Evolutionary conservation across 1,284 basidiomycete genomes (phyloP).

Genomic region (Leccinum solheimii): DNA sequence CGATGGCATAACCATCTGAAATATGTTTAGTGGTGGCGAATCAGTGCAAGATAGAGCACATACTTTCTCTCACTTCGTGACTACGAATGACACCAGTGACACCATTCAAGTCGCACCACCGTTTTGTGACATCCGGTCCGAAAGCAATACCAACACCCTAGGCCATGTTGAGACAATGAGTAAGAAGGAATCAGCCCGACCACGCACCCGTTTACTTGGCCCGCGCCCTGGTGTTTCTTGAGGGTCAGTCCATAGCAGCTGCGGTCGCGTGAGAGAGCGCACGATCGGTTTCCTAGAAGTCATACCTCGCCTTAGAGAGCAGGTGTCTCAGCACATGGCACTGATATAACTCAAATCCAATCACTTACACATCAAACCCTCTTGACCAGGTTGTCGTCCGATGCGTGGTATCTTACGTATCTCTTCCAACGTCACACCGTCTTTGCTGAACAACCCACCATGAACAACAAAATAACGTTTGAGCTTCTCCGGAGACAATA

Average conservation of each 20-base stretch:
- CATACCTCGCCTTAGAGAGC: slow-evolving; percentile 54
- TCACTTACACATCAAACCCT: slow-evolving; percentile 89
- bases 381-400: slow-evolving; percentile 90
- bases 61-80: slow-evolving; percentile 95
- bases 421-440: slow-evolving; percentile 91
- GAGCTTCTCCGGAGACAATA: slow-evolving; percentile 79
- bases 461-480: slow-evolving; percentile 97
- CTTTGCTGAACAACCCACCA: slow-evolving; percentile 94
- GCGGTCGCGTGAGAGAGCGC: slow-evolving; percentile 13
- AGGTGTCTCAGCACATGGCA: slow-evolving; percentile 8
- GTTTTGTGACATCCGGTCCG: slow-evolving; percentile 88
- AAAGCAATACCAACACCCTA: slow-evolving; percentile 95
- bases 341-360: slow-evolving; percentile 2
- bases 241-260: slow-evolving; percentile 93
- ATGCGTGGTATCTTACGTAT: slow-evolving; percentile 87
- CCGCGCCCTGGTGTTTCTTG: slow-evolving; percentile 90
- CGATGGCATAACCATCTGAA: slow-evolving; percentile 82
- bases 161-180: slow-evolving; percentile 13
- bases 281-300: not conserved
- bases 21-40: slow-evolving; percentile 6
- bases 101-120: slow-evolving; percentile 88
- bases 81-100: slow-evolving; percentile 91
- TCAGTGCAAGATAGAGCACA: slow-evolving; percentile 19
- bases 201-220: slow-evolving; percentile 86
- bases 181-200: not conserved